Conservation (phyloP, 2,329 filamentous ascomycete genomes). For the Pezicula carpinea region DNA sequence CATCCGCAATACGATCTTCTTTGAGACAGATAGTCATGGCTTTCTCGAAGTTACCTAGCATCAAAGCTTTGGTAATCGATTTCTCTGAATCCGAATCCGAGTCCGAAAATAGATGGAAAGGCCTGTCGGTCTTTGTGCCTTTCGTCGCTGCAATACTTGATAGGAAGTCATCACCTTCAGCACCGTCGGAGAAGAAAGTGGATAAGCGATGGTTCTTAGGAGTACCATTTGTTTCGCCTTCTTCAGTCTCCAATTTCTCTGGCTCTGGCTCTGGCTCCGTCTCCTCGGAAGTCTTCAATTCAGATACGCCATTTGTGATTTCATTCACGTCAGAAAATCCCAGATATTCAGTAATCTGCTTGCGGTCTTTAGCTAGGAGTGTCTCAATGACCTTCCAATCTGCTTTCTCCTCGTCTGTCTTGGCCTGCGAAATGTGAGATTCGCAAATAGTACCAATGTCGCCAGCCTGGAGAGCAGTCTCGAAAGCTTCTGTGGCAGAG, state of each 20-base stretch:
- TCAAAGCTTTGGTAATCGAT: constrained; percentile 78
- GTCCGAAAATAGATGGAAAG: constrained; percentile 84
- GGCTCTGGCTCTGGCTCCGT: constrained; percentile 43
- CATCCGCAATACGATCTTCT: constrained; percentile 88
- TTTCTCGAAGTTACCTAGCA: constrained; percentile 86
- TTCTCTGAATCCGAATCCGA: constrained; percentile 82
- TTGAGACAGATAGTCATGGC: constrained; percentile 85
- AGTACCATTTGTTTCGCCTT: constrained; percentile 43
- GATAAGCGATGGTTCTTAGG: constrained; percentile 59
- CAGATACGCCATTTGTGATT: constrained; percentile 45
- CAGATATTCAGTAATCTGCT: constrained; percentile 81
- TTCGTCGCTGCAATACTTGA: constrained; percentile 82
- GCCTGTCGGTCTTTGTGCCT: constrained; percentile 87
- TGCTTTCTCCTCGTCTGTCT: constrained; percentile 85
- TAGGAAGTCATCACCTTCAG: constrained; percentile 70
- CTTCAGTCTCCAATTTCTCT: constrained; percentile 39
- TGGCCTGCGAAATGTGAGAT: constrained; percentile 67
- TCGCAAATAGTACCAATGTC: constrained; percentile 77
- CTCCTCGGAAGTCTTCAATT: constrained; percentile 27
- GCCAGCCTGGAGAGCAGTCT: constrained; percentile 72
- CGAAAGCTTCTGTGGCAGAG: constrained; percentile 80
- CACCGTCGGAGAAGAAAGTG: constrained; percentile 74
- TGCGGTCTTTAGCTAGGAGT: constrained; percentile 75
- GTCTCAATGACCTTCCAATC: constrained; percentile 96
- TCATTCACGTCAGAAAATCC: constrained; percentile 69